Percentiles rank a stretch among this genome's conserved stretches.
phyloP scores from a whole-genome alignment of 2,329 filamentous ascomycete genomes.

The Nannizziopsis arthrosporioides region DNA sequence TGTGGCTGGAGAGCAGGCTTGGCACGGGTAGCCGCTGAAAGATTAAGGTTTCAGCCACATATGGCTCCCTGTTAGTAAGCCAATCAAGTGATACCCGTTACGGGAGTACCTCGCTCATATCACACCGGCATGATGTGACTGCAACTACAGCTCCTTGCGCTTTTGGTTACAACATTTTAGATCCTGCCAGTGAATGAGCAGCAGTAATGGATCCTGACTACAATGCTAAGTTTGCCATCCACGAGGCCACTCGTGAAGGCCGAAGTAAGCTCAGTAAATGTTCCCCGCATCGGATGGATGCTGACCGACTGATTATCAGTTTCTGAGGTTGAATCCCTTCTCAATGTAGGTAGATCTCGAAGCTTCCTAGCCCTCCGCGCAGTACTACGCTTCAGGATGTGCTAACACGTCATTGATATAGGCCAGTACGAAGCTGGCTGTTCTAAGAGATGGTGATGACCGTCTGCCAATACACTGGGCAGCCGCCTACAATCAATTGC shows the following conservation, averaged over 20 bases:
- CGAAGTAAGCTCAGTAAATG: constrained; percentile 47
- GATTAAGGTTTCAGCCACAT: no score
- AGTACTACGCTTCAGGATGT: neutral
- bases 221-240: constrained; percentile 63
- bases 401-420: constrained; percentile 25
- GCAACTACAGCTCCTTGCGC: no score
- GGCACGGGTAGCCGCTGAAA: no score
- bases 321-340: constrained; percentile 58
- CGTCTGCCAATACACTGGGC: constrained; percentile 93
- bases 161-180: constrained; percentile 15
- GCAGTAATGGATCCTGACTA: constrained; percentile 31
- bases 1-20: no score
- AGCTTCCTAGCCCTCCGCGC: constrained; percentile 6
- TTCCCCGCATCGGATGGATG: neutral
- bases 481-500: constrained; percentile 64
- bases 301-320: constrained; percentile 37
- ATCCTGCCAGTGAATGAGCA: neutral
- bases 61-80: no score
- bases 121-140: no score
- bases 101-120: no score
- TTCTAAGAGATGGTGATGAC: constrained; percentile 68
- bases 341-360: constrained; percentile 46
- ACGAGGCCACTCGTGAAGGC: constrained; percentile 76
- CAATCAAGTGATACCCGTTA: no score
- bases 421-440: constrained; percentile 69